A percentile compares a stretch with the other conserved stretches of the same genome.
Conservation (phyloP, 2,329 filamentous ascomycete species). For the Xylariaceae sp. region DNA sequence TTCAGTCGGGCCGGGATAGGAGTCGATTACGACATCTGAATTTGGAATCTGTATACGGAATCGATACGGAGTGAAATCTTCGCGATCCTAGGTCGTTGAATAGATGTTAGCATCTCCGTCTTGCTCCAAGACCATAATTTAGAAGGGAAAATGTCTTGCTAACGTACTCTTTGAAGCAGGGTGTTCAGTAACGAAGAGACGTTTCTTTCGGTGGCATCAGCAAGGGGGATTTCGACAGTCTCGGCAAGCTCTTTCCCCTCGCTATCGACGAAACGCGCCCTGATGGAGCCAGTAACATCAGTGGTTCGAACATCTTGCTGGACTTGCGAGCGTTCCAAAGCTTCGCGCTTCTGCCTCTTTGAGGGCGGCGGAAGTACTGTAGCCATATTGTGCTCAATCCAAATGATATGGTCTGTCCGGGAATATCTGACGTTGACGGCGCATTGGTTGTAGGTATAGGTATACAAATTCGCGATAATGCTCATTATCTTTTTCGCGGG, state of each 20-base stretch:
- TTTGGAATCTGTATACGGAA: conserved; percentile 55
- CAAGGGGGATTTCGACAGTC: conserved; percentile 68
- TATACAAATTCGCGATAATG: neutral
- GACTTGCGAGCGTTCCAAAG: conserved; percentile 61
- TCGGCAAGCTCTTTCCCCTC: conserved; percentile 66
- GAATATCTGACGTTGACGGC: neutral
- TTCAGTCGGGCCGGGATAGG: conserved; percentile 46
- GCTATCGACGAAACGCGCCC: conserved; percentile 82
- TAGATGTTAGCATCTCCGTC: conserved; percentile 4
- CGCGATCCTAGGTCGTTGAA: conserved; percentile 37
- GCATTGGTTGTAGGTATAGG: neutral
- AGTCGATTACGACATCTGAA: conserved; percentile 48
- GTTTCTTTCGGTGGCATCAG: conserved; percentile 82
- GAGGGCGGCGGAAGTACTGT: conserved; percentile 78
- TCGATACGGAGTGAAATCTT: conserved; percentile 57
- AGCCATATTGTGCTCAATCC: conserved; percentile 54
- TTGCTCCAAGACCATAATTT: neutral
- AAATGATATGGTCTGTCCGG: neutral
- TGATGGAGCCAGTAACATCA: conserved; percentile 67
- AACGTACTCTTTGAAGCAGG: conserved; percentile 64
- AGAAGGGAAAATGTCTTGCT: neutral
- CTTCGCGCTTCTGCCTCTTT: conserved; percentile 77
- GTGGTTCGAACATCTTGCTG: conserved; percentile 71
- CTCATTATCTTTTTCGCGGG: conserved; percentile 18
- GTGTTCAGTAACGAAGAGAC: conserved; percentile 83